Evolutionary conservation across 2,329 filamentous ascomycete species (phyloP).

Genomic region (Colletotrichum sp.): DNA sequence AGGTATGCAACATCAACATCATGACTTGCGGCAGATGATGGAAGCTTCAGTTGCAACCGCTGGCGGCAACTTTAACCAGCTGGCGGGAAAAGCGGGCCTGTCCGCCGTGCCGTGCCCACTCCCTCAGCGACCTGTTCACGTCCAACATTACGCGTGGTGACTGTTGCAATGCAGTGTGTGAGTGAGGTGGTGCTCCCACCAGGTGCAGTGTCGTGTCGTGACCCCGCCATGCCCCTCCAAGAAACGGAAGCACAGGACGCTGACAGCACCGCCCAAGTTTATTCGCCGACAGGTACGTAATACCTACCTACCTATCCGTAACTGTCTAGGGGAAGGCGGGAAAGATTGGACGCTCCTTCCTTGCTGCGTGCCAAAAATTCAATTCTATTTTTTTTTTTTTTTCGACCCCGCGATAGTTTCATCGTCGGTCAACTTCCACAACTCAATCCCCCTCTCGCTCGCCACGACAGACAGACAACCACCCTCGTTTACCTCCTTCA

Average conservation of each 20-base stretch:
- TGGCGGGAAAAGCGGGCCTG: not conserved
- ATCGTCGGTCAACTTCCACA: not conserved
- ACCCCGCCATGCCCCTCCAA: not conserved
- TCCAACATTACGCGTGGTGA: not conserved
- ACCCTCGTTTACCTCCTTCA: not conserved
- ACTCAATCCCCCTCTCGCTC: not conserved
- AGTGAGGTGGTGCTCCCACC: too few relatives aligned
- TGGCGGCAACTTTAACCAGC: not conserved
- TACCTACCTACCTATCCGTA: not conserved
- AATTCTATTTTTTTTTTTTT: not conserved
- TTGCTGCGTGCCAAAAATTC: not conserved
- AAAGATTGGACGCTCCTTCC: not conserved
- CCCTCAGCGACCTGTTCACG: not conserved
- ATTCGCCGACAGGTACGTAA: not conserved
- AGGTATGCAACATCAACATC: not conserved
- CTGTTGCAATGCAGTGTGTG: too few relatives aligned
- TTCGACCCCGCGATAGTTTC: not conserved
- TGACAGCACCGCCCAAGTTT: not conserved
- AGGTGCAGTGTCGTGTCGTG: not conserved
- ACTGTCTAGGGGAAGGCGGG: not conserved
- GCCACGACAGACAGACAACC: not conserved
- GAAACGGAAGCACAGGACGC: not conserved
- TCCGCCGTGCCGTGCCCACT: not conserved
- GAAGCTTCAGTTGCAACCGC: not conserved
- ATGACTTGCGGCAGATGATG: not conserved